Conservation (phyloP, 140 eudicot species). For the Oenanthe javanica region DNA sequence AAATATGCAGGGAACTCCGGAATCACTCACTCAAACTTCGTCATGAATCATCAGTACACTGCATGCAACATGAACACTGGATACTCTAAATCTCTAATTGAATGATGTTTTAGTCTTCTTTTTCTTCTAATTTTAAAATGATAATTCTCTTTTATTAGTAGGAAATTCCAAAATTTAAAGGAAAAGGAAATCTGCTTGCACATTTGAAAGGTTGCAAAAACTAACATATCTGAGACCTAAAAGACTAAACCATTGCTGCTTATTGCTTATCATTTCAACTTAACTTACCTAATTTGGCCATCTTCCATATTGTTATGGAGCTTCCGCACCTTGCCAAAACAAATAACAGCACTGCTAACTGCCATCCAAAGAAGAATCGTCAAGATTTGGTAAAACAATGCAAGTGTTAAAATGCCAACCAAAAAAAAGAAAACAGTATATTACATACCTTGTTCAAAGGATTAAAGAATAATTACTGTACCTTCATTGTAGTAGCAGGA, state of each 20-base stretch:
- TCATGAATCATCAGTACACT: no score
- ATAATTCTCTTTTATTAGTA: background rate
- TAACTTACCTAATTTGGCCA: conserved; percentile 78
- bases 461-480: background rate
- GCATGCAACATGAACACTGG: background rate
- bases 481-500: conserved; percentile 97
- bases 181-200: background rate
- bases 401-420: background rate
- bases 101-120: background rate
- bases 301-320: conserved; percentile 90
- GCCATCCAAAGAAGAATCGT: conserved; percentile 32
- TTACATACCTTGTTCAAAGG: background rate
- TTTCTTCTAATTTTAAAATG: background rate
- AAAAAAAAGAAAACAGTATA: background rate
- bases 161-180: background rate
- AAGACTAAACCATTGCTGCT: background rate
- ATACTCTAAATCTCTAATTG: background rate
- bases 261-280: background rate
- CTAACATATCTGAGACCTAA: background rate
- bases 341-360: conserved; percentile 90
- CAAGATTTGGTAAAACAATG: conserved; percentile 9
- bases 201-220: background rate
- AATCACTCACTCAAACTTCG: background rate
- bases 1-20: background rate
- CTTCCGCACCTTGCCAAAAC: conserved; percentile 91